Evolutionary conservation across 108 stramenopile genomes (phyloP), one percentile per base, ranked within the genome.

Genomic region (Cyclotella cryptica): DNA sequence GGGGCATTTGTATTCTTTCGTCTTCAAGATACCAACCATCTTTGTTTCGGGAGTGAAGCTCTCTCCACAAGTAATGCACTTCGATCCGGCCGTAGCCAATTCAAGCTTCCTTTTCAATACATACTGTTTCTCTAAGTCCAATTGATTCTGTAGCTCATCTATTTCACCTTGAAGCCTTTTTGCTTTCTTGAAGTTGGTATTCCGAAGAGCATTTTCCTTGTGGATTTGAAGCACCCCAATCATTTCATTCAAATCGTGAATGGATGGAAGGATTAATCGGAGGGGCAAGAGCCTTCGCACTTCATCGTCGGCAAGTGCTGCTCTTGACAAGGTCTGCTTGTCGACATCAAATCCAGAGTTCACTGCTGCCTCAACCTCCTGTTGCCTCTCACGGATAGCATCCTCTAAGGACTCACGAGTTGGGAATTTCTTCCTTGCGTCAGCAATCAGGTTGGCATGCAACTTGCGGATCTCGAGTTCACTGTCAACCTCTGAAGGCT

Each of bases 231-330:
- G 83, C 0, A 77, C 77, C n/a, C 18, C 52, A 19, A 74, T 21
- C 83, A 84, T 78, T 64, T 84, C 83, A 24, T 19, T 63, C 29
- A 84, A 43, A 29, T 84, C 83, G 18, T 60, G 71, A 27, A 30
- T 28, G 10, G 83, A 73, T 21, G 83, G 83, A 12, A 84, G 76
- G 59, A 78, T 69, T 6, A 84, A 59, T n/a, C 83, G 83, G 55
- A 84, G 55, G 60, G 83, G 83, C 41, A 84, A 68, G 17, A 84
- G 77, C 55, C 69, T 84, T 60, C 83, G 83, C n/a, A 84, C 67
- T 72, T 84, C 77, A 28, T 84, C 83, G 47, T 84, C 83, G 27
- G 83, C 83, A n/a, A 84, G 43, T 47, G 83, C 83, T 14, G 83
- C 83, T 14, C 72, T 71, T 40, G 76, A 43, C 26, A 84, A 67